phyloP scores from a whole-genome alignment of 202 grass and related monocot species.

The Saccharum hybrid region DNA sequence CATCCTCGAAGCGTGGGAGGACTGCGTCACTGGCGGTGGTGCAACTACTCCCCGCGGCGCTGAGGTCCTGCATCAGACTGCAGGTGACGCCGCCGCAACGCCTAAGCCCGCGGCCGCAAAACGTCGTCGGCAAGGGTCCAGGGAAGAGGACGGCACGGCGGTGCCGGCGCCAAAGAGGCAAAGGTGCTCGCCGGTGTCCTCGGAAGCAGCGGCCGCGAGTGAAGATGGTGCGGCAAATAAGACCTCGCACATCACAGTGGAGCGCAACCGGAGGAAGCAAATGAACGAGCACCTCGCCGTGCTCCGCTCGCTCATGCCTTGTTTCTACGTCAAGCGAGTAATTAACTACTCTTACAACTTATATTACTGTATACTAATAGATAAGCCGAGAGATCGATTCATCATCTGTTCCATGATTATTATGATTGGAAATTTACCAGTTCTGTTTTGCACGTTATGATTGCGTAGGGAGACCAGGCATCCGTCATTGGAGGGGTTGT shows the following conservation, averaged over 20 bases:
- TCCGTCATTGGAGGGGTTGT: constrained; percentile 98
- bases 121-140: background rate
- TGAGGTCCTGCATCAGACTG: background rate
- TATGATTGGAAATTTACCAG: no score
- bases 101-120: background rate
- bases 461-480: constrained; percentile 82
- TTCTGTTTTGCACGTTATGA: background rate
- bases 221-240: constrained; percentile 11
- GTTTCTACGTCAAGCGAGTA: constrained; percentile 69
- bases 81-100: background rate
- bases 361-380: background rate
- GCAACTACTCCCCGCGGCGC: background rate
- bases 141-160: background rate
- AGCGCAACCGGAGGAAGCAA: constrained; percentile 78
- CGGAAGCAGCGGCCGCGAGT: background rate
- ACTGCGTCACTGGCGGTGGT: constrained; percentile 30
- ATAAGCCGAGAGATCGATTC: background rate
- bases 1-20: constrained; percentile 66
- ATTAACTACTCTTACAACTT: constrained; percentile 33
- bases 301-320: constrained; percentile 69
- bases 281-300: constrained; percentile 75
- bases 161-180: constrained; percentile 41
- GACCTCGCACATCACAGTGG: constrained; percentile 64
- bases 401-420: background rate
- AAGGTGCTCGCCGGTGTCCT: constrained; percentile 25